phyloP scores from a whole-genome alignment of 2,329 filamentous ascomycete genomes.

The Colletotrichum brevisporum region DNA sequence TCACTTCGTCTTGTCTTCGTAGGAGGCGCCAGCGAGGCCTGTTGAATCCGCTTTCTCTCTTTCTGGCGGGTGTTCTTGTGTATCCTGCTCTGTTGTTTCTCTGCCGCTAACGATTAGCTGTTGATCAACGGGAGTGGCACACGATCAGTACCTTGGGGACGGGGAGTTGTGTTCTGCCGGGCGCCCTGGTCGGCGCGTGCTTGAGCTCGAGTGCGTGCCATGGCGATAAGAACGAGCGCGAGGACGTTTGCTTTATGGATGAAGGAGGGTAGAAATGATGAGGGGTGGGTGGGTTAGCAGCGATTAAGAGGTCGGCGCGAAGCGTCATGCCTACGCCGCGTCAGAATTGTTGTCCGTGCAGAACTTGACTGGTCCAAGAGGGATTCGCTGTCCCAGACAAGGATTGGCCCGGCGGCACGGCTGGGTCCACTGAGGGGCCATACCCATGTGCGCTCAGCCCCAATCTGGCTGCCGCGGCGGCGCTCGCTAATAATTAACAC shows the following conservation, averaged over 20 bases:
- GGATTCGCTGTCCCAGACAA: neutral
- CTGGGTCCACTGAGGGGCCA: constrained; percentile 8
- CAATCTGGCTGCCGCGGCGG: neutral
- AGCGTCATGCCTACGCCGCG: constrained; percentile 1
- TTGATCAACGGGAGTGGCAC: neutral
- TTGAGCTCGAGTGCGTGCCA: constrained; percentile 16
- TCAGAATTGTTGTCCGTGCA: constrained; percentile 11
- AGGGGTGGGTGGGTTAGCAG: constrained; percentile 1
- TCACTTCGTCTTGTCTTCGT: neutral
- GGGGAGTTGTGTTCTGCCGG: constrained; percentile 4
- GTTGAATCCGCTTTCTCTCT: constrained; percentile 1
- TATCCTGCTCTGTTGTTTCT: constrained; percentile 17
- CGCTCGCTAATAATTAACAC: constrained; percentile 7
- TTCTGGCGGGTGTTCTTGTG: constrained; percentile 13
- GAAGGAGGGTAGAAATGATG: neutral
- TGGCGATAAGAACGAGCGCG: constrained; percentile 2
- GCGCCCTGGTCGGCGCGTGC: constrained; percentile 8
- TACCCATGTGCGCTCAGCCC: neutral
- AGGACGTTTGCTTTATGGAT: constrained; percentile 17
- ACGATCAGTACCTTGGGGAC: neutral
- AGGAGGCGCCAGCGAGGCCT: neutral
- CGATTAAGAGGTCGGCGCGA: constrained; percentile 17
- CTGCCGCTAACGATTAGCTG: constrained; percentile 10
- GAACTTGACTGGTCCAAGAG: constrained; percentile 14
- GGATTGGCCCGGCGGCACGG: constrained; percentile 14